Conservation (phyloP, 805 yeast species). For the Wickerhamiella lipophila region DNA sequence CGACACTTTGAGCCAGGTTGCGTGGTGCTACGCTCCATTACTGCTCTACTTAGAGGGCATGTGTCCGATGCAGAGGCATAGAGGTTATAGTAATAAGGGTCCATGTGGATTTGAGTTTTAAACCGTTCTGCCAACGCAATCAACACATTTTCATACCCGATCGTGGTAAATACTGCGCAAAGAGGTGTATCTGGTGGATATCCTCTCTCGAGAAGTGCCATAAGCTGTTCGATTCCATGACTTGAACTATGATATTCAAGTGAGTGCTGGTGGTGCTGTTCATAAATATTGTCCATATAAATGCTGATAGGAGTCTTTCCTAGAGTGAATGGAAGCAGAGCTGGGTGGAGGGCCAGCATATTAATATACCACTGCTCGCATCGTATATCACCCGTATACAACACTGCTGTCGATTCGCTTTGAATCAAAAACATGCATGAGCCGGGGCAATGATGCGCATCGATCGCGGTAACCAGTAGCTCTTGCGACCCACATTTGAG, state of each 20-base stretch:
- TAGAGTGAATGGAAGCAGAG: conserved; percentile 33
- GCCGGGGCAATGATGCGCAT: conserved; percentile 50
- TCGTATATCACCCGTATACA: conserved; percentile 46
- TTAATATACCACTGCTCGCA: conserved; percentile 44
- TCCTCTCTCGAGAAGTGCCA: conserved; percentile 26
- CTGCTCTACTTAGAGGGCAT: conserved; percentile 17
- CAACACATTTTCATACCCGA: conserved; percentile 48
- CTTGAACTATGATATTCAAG: conserved; percentile 34
- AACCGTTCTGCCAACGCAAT: conserved; percentile 27
- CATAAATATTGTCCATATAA: conserved; percentile 45
- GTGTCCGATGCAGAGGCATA: conserved; percentile 20
- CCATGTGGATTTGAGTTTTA: conserved; percentile 27
- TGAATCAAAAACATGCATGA: conserved; percentile 42
- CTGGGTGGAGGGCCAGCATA: conserved; percentile 30
- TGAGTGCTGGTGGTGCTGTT: conserved; percentile 38
- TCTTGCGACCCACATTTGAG: conserved; percentile 16
- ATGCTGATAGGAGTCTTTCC: conserved; percentile 33
- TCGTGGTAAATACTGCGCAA: conserved; percentile 31
- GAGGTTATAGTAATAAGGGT: conserved; percentile 21
- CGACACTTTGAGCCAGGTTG: conserved; percentile 14
- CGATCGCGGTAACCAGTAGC: conserved; percentile 34
- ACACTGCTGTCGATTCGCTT: conserved; percentile 27
- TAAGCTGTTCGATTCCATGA: conserved; percentile 31
- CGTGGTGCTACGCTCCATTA: conserved; percentile 16
- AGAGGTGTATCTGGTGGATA: conserved; percentile 37